A percentile compares a stretch with the other conserved stretches of the same genome.
Conservation (phyloP, 2,329 filamentous ascomycete genomes). For the Exophiala mesophila region DNA sequence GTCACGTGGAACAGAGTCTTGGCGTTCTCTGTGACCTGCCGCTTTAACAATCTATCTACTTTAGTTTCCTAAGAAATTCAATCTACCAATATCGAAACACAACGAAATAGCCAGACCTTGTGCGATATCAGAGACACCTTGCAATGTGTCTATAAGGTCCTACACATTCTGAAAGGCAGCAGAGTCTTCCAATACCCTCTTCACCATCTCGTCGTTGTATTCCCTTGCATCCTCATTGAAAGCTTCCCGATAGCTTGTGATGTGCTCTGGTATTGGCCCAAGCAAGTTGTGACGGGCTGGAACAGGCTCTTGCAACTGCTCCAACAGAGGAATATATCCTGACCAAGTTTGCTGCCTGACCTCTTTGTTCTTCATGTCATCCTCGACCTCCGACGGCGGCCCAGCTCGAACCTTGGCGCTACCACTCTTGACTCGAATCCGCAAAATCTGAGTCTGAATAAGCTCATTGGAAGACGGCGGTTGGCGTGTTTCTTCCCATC, state of each 20-base stretch:
- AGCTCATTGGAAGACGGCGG: constrained; percentile 70
- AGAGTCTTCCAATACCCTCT: too few relatives aligned
- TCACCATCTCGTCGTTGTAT: neutral
- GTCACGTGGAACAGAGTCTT: too few relatives aligned
- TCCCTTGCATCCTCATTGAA: neutral
- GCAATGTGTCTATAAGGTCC: too few relatives aligned
- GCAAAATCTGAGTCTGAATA: constrained; percentile 66
- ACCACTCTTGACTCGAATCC: constrained; percentile 61
- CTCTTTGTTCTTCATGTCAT: constrained; percentile 45
- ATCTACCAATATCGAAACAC: too few relatives aligned
- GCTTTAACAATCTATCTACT: too few relatives aligned
- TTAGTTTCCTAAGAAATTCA: too few relatives aligned
- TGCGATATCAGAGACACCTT: too few relatives aligned
- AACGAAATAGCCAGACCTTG: too few relatives aligned
- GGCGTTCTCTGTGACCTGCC: too few relatives aligned
- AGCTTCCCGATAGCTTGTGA: neutral
- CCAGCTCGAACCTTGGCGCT: constrained; percentile 70
- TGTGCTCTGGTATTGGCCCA: constrained; percentile 22
- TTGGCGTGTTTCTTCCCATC: constrained; percentile 60
- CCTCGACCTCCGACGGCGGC: constrained; percentile 53
- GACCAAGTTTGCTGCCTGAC: constrained; percentile 52
- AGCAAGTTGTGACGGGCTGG: constrained; percentile 56
- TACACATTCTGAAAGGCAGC: too few relatives aligned
- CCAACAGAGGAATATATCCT: constrained; percentile 59
- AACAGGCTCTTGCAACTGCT: constrained; percentile 59